Conservation (phyloP, 1,284 basidiomycete species). For the Meripilus lineatus region DNA sequence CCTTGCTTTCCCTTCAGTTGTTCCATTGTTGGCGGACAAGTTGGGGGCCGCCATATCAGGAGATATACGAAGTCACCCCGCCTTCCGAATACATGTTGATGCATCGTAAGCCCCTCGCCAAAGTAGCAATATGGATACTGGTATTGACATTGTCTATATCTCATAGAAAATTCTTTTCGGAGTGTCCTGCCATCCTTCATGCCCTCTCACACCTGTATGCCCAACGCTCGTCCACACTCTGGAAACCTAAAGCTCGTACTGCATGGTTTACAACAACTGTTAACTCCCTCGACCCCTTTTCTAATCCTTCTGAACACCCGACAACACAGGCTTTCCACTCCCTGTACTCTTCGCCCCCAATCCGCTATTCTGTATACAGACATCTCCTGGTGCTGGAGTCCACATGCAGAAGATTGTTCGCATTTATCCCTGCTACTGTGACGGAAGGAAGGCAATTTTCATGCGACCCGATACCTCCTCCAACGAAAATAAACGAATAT, state of each 20-base stretch:
- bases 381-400: constrained; percentile 72
- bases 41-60: constrained; percentile 64
- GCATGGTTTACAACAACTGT: constrained; percentile 69
- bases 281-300: constrained; percentile 28
- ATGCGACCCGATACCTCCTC: constrained; percentile 81
- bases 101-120: constrained; percentile 42
- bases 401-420: constrained; percentile 50
- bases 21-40: constrained; percentile 80
- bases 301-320: constrained; percentile 28
- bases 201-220: constrained; percentile 85
- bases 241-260: constrained; percentile 69
- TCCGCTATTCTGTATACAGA: constrained; percentile 59
- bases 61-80: constrained; percentile 50
- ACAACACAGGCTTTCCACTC: constrained; percentile 36
- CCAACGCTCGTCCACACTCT: constrained; percentile 68
- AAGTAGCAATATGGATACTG: not conserved
- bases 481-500: constrained; percentile 53
- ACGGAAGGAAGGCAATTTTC: constrained; percentile 52
- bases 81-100: constrained; percentile 69
- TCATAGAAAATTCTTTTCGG: constrained; percentile 15
- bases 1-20: constrained; percentile 71
- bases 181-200: constrained; percentile 46
- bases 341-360: constrained; percentile 36
- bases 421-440: constrained; percentile 63
- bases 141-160: not conserved